phyloP scores from a whole-genome alignment of 345 rosid species.

The Ceriops zippeliana region DNA sequence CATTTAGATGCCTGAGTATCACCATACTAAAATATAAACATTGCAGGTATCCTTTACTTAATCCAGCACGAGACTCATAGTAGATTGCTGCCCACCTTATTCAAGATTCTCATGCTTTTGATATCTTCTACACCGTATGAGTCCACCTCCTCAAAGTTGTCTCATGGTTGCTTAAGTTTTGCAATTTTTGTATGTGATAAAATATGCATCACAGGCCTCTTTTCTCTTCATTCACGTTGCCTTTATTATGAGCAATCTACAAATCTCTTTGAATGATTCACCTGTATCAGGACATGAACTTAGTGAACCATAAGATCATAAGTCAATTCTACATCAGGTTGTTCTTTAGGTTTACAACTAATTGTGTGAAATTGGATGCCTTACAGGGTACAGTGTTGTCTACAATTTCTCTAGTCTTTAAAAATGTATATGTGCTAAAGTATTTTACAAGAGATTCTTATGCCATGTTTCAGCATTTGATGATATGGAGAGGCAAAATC shows the following conservation, averaged over 20 bases:
- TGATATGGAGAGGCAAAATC: neutral
- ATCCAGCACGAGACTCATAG: slow-evolving; percentile 66
- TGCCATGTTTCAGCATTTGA: neutral
- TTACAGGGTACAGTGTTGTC: neutral
- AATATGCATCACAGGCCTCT: neutral
- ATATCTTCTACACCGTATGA: slow-evolving; percentile 90
- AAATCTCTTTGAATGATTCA: neutral
- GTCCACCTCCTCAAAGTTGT: slow-evolving; percentile 22
- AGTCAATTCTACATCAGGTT: neutral
- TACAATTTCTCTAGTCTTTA: too few species aligned
- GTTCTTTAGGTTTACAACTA: neutral
- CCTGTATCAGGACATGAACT: too few species aligned
- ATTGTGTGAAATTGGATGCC: neutral
- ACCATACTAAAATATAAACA: slow-evolving; percentile 9
- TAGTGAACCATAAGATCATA: too few species aligned
- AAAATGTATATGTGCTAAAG: too few species aligned
- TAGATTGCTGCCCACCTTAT: slow-evolving; percentile 64
- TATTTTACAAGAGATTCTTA: neutral
- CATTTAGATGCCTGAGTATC: slow-evolving; percentile 15
- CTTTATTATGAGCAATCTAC: neutral
- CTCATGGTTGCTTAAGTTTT: slow-evolving; percentile 9
- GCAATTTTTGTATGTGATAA: neutral
- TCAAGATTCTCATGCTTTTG: slow-evolving; percentile 75
- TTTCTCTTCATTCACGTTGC: slow-evolving; percentile 9
- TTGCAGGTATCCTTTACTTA: slow-evolving; percentile 70